phyloP scores from a whole-genome alignment of 768 basidiomycete genomes.

The Suillus lakei region DNA sequence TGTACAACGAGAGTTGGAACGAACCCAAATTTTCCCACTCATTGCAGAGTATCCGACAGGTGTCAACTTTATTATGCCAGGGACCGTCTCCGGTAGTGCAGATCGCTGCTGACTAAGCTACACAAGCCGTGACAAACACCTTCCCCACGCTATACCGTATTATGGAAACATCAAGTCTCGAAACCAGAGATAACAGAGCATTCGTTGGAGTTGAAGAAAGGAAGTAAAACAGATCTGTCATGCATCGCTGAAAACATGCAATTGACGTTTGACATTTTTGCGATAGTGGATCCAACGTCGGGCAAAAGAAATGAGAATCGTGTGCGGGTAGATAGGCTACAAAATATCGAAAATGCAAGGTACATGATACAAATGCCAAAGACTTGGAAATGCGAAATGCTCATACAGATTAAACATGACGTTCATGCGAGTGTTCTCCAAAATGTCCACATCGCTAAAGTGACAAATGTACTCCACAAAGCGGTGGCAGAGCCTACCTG shows the following conservation, averaged over 20 bases:
- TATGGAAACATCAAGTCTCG: background rate
- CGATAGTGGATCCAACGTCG: background rate
- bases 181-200: background rate
- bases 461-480: conserved; percentile 24
- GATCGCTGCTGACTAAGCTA: background rate
- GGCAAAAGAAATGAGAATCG: background rate
- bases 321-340: conserved; percentile 1
- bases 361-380: conserved; percentile 3
- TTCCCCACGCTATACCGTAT: no score
- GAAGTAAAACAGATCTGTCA: background rate
- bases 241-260: no score
- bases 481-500: conserved; percentile 9
- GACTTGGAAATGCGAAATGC: background rate
- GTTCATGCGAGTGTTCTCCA: conserved; percentile 22
- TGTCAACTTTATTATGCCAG: no score
- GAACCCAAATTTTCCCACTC: background rate
- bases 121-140: no score
- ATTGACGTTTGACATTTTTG: background rate
- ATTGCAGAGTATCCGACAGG: no score
- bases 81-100: no score
- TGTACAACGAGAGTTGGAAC: background rate
- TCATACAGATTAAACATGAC: background rate
- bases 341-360: background rate
- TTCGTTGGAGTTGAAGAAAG: background rate
- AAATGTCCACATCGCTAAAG: conserved; percentile 23